Base-by-base conservation (phyloP, 176 grass and related monocot genomes). In the Neostapfia colusana region DNA sequence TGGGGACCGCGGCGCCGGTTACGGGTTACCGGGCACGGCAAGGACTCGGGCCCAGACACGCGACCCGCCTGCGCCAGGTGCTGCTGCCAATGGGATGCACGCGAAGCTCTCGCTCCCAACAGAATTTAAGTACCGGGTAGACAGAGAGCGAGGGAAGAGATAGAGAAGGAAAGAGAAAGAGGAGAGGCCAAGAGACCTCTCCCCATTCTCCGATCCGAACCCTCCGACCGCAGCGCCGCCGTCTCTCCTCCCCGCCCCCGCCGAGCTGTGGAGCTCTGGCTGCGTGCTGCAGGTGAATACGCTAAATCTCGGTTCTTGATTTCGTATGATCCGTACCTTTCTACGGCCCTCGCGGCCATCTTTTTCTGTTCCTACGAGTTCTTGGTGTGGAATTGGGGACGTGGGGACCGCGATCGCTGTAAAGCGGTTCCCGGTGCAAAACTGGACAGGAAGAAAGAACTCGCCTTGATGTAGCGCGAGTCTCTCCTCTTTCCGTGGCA, bases 121-220 rank as follows among this genome's bases (percentile, higher is more conserved):
- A 79, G 74, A 83, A 88, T 79, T 88, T 83, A 83, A 88, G 63
- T 79, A 79, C 34, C 70, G 65, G 24, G 51, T 38, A 68, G 69
- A 26, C 16, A 65, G 15, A 28, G 17, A 51, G 17, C 44, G 63
- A 26, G 17, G n/a, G n/a, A 31, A 31, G 2, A 31, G 31, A 9
- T 6, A 75, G 26, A 55, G 65, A 18, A 57, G 51, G 2, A 31
- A 31, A 18, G 68, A 63, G 2, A 31, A 31, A 1, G 31, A 1
- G 2, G 3, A 31, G 31, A 75, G 72, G 24, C 56, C 34, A 60
- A 18, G 41, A 34, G 59, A 50, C 74, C 8, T 27, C 75, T 64
- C 62, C 62, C 75, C 75, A 40, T 78, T 67, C 78, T 55, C 55
- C 78, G 56, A 76, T 70, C 72, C 44, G 72, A 51, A 23, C 23